phyloP scores from a whole-genome alignment of 257 asterid genomes.

The Hygrophila difformis region DNA sequence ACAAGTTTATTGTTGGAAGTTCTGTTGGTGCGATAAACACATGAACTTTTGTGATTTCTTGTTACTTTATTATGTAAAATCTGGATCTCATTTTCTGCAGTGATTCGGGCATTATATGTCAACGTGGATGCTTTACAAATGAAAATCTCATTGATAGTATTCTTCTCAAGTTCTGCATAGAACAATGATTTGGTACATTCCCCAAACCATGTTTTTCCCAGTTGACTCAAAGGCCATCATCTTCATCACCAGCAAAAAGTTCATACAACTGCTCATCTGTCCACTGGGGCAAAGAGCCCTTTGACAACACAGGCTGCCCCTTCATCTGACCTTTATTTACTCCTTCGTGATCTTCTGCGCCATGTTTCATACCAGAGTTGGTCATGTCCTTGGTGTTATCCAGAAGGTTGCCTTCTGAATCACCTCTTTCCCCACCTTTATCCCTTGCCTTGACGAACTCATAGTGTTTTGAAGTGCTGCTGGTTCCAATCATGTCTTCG shows the following conservation, averaged over 20 bases:
- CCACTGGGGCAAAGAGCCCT: constrained; percentile 52
- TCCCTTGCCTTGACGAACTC: too few relatives aligned
- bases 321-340: constrained; percentile 14
- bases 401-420: too few relatives aligned
- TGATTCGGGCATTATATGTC: too few relatives aligned
- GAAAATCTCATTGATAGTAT: too few relatives aligned
- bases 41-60: too few relatives aligned
- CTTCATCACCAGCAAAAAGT: constrained; percentile 55
- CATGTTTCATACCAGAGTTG: too few relatives aligned
- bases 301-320: constrained; percentile 19
- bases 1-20: neutral
- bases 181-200: too few relatives aligned
- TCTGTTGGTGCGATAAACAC: neutral
- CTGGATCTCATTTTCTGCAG: neutral
- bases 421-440: too few relatives aligned
- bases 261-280: constrained; percentile 76
- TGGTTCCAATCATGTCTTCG: neutral
- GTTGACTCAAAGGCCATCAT: constrained; percentile 26
- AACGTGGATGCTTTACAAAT: too few relatives aligned
- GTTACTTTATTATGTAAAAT: too few relatives aligned
- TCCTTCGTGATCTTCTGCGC: constrained; percentile 13
- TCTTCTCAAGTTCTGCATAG: neutral
- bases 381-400: too few relatives aligned
- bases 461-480: constrained; percentile 18
- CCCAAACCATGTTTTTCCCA: too few relatives aligned